Conservation (phyloP, 163 green algal genomes). For the Coccomyxa subellipsoidea region DNA sequence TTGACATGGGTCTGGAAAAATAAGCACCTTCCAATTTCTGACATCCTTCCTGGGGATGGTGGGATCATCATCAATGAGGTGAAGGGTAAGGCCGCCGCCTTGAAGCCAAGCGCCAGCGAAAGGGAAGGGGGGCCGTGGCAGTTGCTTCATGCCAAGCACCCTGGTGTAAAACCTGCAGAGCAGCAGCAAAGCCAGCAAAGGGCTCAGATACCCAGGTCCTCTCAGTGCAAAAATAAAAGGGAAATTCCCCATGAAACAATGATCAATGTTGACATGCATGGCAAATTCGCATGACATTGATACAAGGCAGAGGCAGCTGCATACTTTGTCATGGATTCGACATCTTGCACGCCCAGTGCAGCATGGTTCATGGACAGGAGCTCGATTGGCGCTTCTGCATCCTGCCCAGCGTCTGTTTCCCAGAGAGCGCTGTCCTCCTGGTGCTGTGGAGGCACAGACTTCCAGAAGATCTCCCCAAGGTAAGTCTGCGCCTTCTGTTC, state of each 20-base stretch:
- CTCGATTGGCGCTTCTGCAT: background rate
- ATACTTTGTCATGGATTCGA: conserved; percentile 1
- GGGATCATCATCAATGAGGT: conserved; percentile 32
- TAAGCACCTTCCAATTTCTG: conserved; percentile 1
- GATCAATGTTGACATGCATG: too few relatives aligned
- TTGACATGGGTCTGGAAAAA: background rate
- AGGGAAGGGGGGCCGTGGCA: conserved; percentile 19
- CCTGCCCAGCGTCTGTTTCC: background rate
- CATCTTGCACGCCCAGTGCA: conserved; percentile 3
- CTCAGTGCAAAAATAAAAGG: too few relatives aligned
- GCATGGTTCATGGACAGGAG: conserved; percentile 1
- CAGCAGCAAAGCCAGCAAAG: background rate
- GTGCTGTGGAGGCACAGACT: background rate
- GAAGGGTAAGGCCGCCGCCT: conserved; percentile 18
- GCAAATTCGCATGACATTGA: too few relatives aligned
- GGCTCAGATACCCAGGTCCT: too few relatives aligned
- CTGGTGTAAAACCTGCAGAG: conserved; percentile 22
- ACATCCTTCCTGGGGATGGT: conserved; percentile 9
- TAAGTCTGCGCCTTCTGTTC: background rate
- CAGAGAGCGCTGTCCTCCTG: background rate
- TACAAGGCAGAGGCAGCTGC: background rate
- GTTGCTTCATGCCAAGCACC: conserved; percentile 19
- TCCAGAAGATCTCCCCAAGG: conserved; percentile 8
- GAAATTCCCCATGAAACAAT: too few relatives aligned
- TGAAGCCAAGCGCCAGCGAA: conserved; percentile 29